Conservation (phyloP, 1,139 yeast species). For the Candida tunisiensis region DNA sequence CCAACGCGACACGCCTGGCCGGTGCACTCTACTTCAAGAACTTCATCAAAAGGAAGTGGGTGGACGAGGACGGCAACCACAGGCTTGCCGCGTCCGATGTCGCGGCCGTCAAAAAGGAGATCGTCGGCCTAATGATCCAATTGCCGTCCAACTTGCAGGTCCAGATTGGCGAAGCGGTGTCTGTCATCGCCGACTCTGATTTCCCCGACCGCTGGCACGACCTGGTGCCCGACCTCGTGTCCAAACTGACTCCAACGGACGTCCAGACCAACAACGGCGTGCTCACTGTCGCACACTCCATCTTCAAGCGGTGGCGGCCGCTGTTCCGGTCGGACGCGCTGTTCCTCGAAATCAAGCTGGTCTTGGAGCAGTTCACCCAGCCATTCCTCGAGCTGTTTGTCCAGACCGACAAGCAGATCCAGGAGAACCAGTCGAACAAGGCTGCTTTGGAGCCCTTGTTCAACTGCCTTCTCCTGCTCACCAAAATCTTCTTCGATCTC, state of each 20-base stretch:
- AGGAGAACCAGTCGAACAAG: slow-evolving; percentile 24
- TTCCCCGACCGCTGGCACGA: slow-evolving; percentile 84
- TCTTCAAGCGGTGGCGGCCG: slow-evolving; percentile 95
- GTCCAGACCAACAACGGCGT: slow-evolving; percentile 73
- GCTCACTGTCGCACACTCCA: slow-evolving; percentile 82
- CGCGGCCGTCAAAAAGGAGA: slow-evolving; percentile 51
- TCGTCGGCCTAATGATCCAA: slow-evolving; percentile 66
- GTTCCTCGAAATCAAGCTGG: slow-evolving; percentile 75
- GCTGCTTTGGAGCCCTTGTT: slow-evolving; percentile 35
- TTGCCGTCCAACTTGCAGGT: slow-evolving; percentile 63
- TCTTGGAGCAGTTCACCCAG: slow-evolving; percentile 65
- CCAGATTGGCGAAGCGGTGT: slow-evolving; percentile 87
- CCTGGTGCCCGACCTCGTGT: slow-evolving; percentile 56
- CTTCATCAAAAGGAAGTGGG: slow-evolving; percentile 71
- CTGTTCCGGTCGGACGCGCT: slow-evolving; percentile 81
- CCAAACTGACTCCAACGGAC: slow-evolving; percentile 44
- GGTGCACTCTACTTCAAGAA: slow-evolving; percentile 88
- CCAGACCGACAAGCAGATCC: slow-evolving; percentile 51
- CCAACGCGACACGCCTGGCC: slow-evolving; percentile 54
- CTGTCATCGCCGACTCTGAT: slow-evolving; percentile 88
- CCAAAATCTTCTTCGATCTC: slow-evolving; percentile 78
- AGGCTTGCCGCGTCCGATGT: slow-evolving; percentile 47
- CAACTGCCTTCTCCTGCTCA: slow-evolving; percentile 53
- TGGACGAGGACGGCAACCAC: slow-evolving; percentile 75
- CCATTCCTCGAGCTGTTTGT: slow-evolving; percentile 60